Evolutionary conservation across 257 asterid species (phyloP).

Genomic region (Scutellaria baicalensis): DNA sequence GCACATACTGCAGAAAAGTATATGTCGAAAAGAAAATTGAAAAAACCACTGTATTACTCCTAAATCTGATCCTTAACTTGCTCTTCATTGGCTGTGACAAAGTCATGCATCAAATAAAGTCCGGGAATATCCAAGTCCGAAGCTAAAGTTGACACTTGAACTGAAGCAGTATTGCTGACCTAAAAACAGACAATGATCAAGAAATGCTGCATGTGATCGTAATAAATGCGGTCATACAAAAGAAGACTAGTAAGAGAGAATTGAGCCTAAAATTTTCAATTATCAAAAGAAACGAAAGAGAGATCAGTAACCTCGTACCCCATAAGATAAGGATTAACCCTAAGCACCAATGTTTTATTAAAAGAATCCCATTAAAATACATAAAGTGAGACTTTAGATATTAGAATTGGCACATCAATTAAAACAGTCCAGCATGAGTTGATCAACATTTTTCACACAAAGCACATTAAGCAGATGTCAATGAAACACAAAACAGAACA

Average conservation of each 20-base stretch:
- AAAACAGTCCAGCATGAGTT: background rate
- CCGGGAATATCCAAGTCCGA: slow-evolving; percentile 83
- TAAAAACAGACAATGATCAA: slow-evolving; percentile 11
- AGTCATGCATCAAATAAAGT: slow-evolving; percentile 58
- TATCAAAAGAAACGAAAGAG: background rate
- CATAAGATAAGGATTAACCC: background rate
- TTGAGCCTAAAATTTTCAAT: background rate
- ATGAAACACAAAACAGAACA: background rate
- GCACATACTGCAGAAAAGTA: background rate
- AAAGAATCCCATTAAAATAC: background rate
- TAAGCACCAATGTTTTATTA: background rate
- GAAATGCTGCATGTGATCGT: background rate
- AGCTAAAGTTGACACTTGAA: slow-evolving; percentile 61
- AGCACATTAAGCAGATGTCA: background rate
- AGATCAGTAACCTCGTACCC: background rate
- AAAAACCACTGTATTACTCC: slow-evolving; percentile 13
- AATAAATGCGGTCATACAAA: background rate
- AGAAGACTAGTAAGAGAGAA: background rate
- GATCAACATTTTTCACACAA: background rate
- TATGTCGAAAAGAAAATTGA: background rate
- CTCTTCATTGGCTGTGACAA: slow-evolving; percentile 67
- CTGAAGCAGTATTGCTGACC: slow-evolving; percentile 35
- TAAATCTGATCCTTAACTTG: slow-evolving; percentile 49
- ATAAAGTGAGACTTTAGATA: background rate
- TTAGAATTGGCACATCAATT: background rate